Conservation (phyloP, 73 alveolate species). For the Diophrys sp. region DNA sequence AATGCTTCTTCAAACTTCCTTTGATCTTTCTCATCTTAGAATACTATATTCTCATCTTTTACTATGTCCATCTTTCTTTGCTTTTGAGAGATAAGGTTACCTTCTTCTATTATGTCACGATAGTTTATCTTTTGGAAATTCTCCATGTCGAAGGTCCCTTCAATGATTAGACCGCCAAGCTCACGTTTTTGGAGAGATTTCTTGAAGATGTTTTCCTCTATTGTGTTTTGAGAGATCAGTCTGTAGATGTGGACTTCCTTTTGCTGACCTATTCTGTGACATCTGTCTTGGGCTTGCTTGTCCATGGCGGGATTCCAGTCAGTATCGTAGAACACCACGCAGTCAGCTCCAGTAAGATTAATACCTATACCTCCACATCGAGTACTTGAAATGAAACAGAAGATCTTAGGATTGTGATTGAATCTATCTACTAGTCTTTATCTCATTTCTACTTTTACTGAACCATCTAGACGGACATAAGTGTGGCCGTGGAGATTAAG, state of each 20-base stretch:
- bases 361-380: constrained; percentile 99
- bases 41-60: constrained; percentile 56
- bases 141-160: constrained; percentile 85
- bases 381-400: constrained; percentile 98
- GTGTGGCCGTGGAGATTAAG: constrained; percentile 92
- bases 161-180: constrained; percentile 94
- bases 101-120: constrained; percentile 78
- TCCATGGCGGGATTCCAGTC: constrained; percentile 99
- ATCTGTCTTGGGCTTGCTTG: constrained; percentile 99
- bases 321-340: constrained; percentile 99
- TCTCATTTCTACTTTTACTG: constrained; percentile 96
- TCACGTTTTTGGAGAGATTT: constrained; percentile 94
- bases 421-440: constrained; percentile 93
- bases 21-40: constrained; percentile 59
- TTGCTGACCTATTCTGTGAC: constrained; percentile 99
- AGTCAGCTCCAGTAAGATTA: constrained; percentile 98
- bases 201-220: constrained; percentile 94
- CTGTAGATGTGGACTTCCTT: constrained; percentile 98
- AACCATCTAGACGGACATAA: constrained; percentile 98
- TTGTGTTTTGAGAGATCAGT: constrained; percentile 86
- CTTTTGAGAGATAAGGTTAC: constrained; percentile 56
- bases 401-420: constrained; percentile 89
- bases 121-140: constrained; percentile 67
- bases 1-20: constrained; percentile 66
- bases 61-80: constrained; percentile 45